phyloP scores from a whole-genome alignment of 371 early-diverging fungal species.

The Mortierella sp. region DNA sequence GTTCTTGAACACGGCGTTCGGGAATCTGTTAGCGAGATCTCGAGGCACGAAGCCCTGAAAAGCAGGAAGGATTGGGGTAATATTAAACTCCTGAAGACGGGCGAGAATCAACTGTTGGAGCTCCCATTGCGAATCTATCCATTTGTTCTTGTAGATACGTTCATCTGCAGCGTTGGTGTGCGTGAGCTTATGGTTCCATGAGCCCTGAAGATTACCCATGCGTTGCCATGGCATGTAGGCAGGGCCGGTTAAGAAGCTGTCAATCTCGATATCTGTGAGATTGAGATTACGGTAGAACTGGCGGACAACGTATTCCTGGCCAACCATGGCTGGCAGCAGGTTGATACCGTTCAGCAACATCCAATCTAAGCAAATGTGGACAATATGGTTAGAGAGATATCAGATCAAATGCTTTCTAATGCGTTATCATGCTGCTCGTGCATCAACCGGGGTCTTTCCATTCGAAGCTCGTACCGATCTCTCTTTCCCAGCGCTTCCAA shows the following conservation, averaged over 20 bases:
- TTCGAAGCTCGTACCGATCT: slow-evolving; percentile 22
- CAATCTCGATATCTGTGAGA: slow-evolving; percentile 30
- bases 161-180: slow-evolving; percentile 23
- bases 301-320: slow-evolving; percentile 43
- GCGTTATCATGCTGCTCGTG: no score
- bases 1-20: slow-evolving; percentile 30
- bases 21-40: slow-evolving; percentile 19
- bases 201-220: slow-evolving; percentile 52
- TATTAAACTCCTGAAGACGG: slow-evolving; percentile 25
- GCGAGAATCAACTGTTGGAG: slow-evolving; percentile 38
- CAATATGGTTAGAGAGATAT: no score
- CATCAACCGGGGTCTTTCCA: no score
- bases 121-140: slow-evolving; percentile 46
- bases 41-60: slow-evolving; percentile 48
- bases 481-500: slow-evolving; percentile 55
- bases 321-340: slow-evolving; percentile 46
- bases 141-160: slow-evolving; percentile 41
- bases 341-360: slow-evolving; percentile 46
- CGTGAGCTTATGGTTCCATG: slow-evolving; percentile 33
- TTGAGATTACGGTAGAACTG: slow-evolving; percentile 30
- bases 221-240: slow-evolving; percentile 50
- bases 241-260: slow-evolving; percentile 37
- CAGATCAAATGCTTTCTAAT: no score
- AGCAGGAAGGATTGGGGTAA: slow-evolving; percentile 38
- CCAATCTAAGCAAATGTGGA: slow-evolving; percentile 21